phyloP scores from a whole-genome alignment of 108 stramenopile species.

The Pseudonitzschia multistriata region DNA sequence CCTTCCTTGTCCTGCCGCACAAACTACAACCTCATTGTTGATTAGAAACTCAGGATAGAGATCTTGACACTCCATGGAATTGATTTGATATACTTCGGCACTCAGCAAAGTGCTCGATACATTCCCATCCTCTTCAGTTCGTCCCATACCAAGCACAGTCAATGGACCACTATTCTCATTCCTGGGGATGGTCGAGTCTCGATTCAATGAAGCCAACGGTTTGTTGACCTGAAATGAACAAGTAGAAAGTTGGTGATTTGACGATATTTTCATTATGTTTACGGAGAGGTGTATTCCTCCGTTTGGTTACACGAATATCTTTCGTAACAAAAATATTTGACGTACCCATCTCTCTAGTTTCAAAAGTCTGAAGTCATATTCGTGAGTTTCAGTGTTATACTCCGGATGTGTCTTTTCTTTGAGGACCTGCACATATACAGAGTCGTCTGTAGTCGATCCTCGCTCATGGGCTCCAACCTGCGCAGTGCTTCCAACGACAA shows the following conservation, averaged over 20 bases:
- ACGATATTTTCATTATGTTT: too few species aligned
- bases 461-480: conserved; percentile 9
- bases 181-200: background rate
- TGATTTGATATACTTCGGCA: background rate
- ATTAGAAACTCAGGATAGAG: conserved; percentile 10
- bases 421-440: conserved; percentile 1
- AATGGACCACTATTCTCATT: background rate
- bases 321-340: too few species aligned
- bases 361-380: conserved; percentile 30
- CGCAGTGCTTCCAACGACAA: background rate
- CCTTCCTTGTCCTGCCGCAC: conserved; percentile 7
- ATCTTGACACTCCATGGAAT: background rate
- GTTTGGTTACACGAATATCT: too few species aligned
- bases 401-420: conserved; percentile 18
- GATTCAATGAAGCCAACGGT: too few species aligned
- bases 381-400: conserved; percentile 14
- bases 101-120: background rate
- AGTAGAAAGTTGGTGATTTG: too few species aligned
- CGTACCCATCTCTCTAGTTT: conserved; percentile 16
- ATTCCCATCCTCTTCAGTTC: conserved; percentile 8
- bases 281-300: too few species aligned
- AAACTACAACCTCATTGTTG: conserved; percentile 4
- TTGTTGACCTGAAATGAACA: too few species aligned
- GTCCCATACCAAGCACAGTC: conserved; percentile 13
- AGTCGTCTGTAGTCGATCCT: conserved; percentile 3